Base-by-base conservation (phyloP, 768 basidiomycete species). In the Tricholoma flavovirens region DNA sequence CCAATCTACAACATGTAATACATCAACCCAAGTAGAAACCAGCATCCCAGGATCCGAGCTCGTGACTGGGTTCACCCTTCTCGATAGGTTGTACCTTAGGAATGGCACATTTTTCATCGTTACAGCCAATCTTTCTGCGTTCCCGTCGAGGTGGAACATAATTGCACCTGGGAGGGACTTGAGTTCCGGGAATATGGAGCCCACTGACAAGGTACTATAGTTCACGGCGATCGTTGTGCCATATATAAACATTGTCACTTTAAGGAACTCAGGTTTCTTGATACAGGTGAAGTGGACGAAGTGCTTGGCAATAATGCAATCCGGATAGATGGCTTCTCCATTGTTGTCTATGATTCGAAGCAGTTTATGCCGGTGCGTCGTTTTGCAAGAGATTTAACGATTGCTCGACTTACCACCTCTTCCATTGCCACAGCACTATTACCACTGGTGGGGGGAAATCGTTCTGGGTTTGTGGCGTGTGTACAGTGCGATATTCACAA, bases 51-150 rank as follows among this genome's bases (percentile, higher is more conserved):
- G 60, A 17, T 59, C 60, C 4, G 69, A 77, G 49, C 78, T 81
- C 49, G 75, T 77, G 9, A 74, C 80, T 50, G 89, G 90, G 12
- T 92, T 88, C 79, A 87, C 87, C 1, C 70, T 90, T 36, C 82
- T 91, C 59, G 82, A 83, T 53, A 79, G 86, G 55, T 69, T 93
- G 3, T 90, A 92, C 71, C 80, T 90, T 69, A 76, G 81, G 55
- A 84, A 88, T 60, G 87, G 88, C 26, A 89, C 87, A 1, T 79
- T 90, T 56, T 85, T 81, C 64, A 75, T 89, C 55, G 78, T 91
- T 49, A 83, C 87, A 11, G 55, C 64, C 4, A 63, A 71, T 38
- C 57, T 58, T 3, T 53, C 61, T 2, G 60, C 66, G 3, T 83
- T 82, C 56, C 85, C 84, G 12, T 68, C 71, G 4, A 69, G 71